Percentiles rank a stretch among this genome's conserved stretches.
phyloP scores from a whole-genome alignment of 441 rosid species.

The Corymbia citriodora region DNA sequence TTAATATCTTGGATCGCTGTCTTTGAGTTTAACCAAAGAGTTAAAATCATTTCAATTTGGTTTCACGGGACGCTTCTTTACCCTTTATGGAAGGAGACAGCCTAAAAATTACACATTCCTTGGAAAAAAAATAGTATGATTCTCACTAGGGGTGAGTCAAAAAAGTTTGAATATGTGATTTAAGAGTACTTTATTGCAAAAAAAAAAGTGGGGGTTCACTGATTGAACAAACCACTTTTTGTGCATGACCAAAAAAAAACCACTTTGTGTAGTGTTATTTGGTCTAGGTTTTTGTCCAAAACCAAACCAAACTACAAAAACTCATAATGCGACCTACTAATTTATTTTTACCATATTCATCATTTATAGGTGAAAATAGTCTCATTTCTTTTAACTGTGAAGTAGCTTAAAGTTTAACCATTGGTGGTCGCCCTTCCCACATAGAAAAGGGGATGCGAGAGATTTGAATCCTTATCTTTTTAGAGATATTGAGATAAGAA shows the following conservation, averaged over 20 bases:
- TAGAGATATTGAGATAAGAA: rapidly evolving
- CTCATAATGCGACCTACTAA: neutral
- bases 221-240: neutral
- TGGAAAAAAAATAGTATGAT: neutral
- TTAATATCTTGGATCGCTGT: neutral
- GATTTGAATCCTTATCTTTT: no score
- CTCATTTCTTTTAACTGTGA: neutral
- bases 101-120: neutral
- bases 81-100: neutral
- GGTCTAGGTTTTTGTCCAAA: no score
- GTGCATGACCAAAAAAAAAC: no score
- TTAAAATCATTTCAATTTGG: neutral
- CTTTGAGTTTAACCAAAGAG: neutral
- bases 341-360: neutral
- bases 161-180: neutral
- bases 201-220: rapidly evolving
- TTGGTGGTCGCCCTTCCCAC: no score
- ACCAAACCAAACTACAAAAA: neutral
- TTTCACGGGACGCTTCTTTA: neutral
- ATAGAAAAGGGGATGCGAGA: no score
- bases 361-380: neutral
- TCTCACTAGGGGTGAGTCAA: neutral
- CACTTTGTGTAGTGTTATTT: no score
- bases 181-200: neutral
- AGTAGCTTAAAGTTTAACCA: neutral